These are phyloP conservation scores for Microcera coccophila DNA, from an alignment of 2,329 filamentous ascomycete genomes.

Conservation along the genomic window DNA sequence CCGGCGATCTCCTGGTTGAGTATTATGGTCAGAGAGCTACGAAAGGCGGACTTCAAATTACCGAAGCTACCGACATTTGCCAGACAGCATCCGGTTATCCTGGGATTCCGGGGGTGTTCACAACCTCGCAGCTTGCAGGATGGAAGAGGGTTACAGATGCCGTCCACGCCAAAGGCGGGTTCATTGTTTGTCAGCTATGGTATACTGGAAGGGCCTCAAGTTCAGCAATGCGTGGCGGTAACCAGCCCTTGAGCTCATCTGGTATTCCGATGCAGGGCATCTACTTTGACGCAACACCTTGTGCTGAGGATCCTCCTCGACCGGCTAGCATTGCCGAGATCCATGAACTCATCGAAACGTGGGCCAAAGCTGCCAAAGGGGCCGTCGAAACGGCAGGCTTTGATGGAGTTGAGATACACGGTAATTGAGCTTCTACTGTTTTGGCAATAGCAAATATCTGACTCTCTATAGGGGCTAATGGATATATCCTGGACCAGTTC, in stretches of 20 bases:
- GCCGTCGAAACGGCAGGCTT: conserved; percentile 58
- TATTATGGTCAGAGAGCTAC: conserved; percentile 33
- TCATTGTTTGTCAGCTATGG: conserved; percentile 61
- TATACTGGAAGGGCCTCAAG: conserved; percentile 52
- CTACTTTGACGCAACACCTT: conserved; percentile 33
- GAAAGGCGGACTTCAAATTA: conserved; percentile 29
- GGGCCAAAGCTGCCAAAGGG: conserved; percentile 50
- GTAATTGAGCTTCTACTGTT: conserved; percentile 6
- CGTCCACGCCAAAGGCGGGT: conserved; percentile 28
- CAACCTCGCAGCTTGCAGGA: conserved; percentile 26
- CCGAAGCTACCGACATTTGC: conserved; percentile 32
- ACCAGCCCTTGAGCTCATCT: conserved; percentile 22
- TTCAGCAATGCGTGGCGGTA: conserved; percentile 22
- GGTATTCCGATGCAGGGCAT: conserved; percentile 43
- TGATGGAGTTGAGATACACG: conserved; percentile 64
- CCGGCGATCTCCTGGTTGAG: conserved; percentile 24
- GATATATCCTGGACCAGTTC: conserved; percentile 19
- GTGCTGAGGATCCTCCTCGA: conserved; percentile 44
- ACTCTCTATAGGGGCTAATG: conserved; percentile 19
- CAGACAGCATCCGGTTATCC: conserved; percentile 28
- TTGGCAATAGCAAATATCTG: not conserved
- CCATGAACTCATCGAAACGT: conserved; percentile 56
- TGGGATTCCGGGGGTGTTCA: conserved; percentile 29
- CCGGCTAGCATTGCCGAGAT: conserved; percentile 65
- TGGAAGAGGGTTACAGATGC: conserved; percentile 27